Evolutionary conservation across 108 stramenopile species (phyloP), one percentile per base, ranked within the genome.

Genomic region (Poteriospumella lacustris): DNA sequence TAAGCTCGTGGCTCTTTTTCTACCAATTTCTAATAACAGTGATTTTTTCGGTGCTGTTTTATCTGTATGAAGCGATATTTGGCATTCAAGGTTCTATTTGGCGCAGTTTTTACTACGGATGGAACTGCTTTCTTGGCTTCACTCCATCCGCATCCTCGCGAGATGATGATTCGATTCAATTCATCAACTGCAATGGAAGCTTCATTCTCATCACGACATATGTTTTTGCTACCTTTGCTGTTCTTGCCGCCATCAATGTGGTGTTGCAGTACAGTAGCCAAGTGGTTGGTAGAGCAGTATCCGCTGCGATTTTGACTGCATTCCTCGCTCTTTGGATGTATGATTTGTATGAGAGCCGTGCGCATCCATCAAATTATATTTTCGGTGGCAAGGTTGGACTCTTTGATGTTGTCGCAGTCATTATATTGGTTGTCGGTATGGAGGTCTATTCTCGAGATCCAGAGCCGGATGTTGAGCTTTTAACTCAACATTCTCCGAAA

Each of bases 271-370:
- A 24, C 3, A 42, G 47, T 28, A 73, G 31, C 42, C 28, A 26
- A 3, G 12, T 73, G n/a, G 15, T 73, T 5, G 12, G 12, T 52
- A 5, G 70, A 12, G 9, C 33, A 52, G 3, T 73, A 28, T 15
- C 26, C 9, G 36, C 41, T 42, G 70, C 70, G 42, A 33, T 73
- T 5, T 73, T 38, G 38, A 3, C 31, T 24, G 12, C 70, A 5
- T 73, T 73, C 33, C 40, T 73, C 42, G 36, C 33, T 26, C 44
- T 56, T 19, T 73, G 70, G 70, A 24, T 38, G 38, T 73, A 73
- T 73, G 70, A 44, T 19, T 19, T 15, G 64, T 40, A 40, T 67
- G 64, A 67, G 64, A 67, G 31, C 12, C 15, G 19, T 38, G 9
- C 64, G 9, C n/a, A n/a, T n/a, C n/a, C n/a, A n/a, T n/a, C n/a